These are phyloP conservation scores for Stephania yunnanensis DNA, from an alignment of 164 flowering plant genomes.

Conservation along the genomic window DNA sequence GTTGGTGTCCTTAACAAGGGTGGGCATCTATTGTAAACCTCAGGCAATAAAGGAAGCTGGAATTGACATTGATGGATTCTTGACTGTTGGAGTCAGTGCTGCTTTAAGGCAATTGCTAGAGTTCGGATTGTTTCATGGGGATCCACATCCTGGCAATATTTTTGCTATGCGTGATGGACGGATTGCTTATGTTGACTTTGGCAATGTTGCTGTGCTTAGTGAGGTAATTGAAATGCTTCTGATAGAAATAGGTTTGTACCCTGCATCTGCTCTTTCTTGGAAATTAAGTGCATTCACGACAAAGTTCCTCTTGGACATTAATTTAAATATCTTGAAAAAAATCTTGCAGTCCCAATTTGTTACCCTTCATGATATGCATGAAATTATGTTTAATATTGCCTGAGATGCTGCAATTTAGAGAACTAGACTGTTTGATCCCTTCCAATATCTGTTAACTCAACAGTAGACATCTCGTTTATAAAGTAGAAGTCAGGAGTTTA, in stretches of 20 bases:
- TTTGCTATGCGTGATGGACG: constrained; percentile 99
- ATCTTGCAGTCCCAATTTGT: background rate
- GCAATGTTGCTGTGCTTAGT: constrained; percentile 97
- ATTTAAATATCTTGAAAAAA: background rate
- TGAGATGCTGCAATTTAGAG: background rate
- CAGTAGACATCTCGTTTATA: too few species aligned
- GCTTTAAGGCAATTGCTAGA: constrained; percentile 91
- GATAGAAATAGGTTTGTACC: background rate
- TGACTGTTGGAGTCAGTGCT: constrained; percentile 98
- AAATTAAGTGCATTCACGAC: background rate
- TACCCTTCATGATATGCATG: background rate
- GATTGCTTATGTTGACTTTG: constrained; percentile 97
- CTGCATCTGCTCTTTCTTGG: background rate
- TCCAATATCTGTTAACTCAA: background rate
- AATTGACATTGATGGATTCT: constrained; percentile 77
- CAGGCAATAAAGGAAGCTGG: constrained; percentile 90
- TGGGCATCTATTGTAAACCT: background rate
- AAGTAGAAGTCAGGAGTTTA: too few species aligned
- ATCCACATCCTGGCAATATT: constrained; percentile 98
- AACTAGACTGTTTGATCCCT: background rate
- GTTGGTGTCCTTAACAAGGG: background rate
- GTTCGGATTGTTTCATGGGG: constrained; percentile 96
- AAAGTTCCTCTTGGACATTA: background rate
- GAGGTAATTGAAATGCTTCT: constrained; percentile 42
- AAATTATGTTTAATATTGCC: background rate